Evolutionary conservation across 2,329 filamentous ascomycete genomes (phyloP).

Genomic region (Microdochium paspali): DNA sequence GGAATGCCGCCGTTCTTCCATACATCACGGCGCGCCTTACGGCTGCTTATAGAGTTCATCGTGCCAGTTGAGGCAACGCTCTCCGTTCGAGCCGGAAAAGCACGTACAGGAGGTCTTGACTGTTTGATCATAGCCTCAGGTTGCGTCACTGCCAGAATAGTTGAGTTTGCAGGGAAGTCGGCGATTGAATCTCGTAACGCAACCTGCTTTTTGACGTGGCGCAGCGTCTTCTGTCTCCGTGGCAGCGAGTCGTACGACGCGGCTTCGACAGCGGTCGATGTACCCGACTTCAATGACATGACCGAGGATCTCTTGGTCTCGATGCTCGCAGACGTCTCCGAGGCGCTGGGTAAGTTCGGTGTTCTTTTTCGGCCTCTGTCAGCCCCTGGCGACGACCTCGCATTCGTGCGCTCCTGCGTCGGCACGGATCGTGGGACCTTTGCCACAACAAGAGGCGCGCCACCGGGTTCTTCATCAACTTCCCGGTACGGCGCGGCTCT

Average conservation of each 20-base stretch:
- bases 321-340: conserved; percentile 28
- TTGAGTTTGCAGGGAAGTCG: conserved; percentile 19
- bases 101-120: conserved; percentile 12
- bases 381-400: conserved; percentile 19
- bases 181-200: conserved; percentile 37
- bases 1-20: conserved; percentile 52
- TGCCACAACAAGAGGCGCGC: conserved; percentile 41
- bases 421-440: conserved; percentile 37
- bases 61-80: conserved; percentile 41
- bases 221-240: conserved; percentile 43
- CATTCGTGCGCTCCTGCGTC: conserved; percentile 29
- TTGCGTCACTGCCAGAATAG: conserved; percentile 22
- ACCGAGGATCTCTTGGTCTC: conserved; percentile 41
- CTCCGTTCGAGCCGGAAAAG: conserved; percentile 22
- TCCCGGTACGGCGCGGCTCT: conserved; percentile 22
- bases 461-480: conserved; percentile 35
- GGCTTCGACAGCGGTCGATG: conserved; percentile 49
- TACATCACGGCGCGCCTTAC: conserved; percentile 47
- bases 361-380: conserved; percentile 17
- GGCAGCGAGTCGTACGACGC: conserved; percentile 42
- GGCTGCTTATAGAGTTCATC: conserved; percentile 39
- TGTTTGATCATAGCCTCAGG: conserved; percentile 18
- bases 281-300: conserved; percentile 43
- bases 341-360: conserved; percentile 23
- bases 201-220: conserved; percentile 50